Evolutionary conservation across 768 basidiomycete genomes (phyloP).

Genomic region (Kwoniella sp.): DNA sequence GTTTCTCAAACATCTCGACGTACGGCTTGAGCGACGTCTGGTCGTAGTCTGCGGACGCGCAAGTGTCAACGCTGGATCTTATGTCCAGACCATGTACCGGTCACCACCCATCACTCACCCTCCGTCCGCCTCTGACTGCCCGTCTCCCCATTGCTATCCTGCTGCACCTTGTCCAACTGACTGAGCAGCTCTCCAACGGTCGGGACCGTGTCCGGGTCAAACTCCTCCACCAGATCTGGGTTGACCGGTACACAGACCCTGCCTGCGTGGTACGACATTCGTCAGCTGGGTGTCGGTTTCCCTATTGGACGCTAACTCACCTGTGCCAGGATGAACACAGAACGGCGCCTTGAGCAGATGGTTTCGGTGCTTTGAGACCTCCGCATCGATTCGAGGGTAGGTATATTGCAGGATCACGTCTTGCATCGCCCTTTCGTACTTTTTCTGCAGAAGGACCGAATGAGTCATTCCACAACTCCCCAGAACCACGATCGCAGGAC

Average conservation of each 20-base stretch:
- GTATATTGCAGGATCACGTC: slow-evolving; percentile 90
- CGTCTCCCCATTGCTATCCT: slow-evolving; percentile 19
- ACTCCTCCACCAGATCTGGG: slow-evolving; percentile 66
- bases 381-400: slow-evolving; percentile 92
- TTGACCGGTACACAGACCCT: slow-evolving; percentile 91
- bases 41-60: slow-evolving; percentile 62
- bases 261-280: slow-evolving; percentile 58
- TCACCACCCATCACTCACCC: slow-evolving; percentile 21
- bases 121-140: slow-evolving; percentile 14
- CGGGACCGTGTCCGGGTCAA: slow-evolving; percentile 80
- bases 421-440: slow-evolving; percentile 60
- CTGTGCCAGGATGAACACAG: slow-evolving; percentile 90
- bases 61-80: not conserved
- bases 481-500: too few relatives aligned
- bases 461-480: too few relatives aligned
- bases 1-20: slow-evolving; percentile 80
- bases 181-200: slow-evolving; percentile 76
- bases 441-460: too few relatives aligned
- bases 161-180: slow-evolving; percentile 61
- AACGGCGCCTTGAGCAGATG: slow-evolving; percentile 97
- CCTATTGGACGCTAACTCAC: too few relatives aligned
- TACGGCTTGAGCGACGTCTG: slow-evolving; percentile 83
- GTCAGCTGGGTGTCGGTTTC: too few relatives aligned
- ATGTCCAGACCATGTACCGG: not conserved
- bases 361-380: slow-evolving; percentile 95